Conservation (phyloP, 1,284 basidiomycete genomes). For the Ustilago esculenta region DNA sequence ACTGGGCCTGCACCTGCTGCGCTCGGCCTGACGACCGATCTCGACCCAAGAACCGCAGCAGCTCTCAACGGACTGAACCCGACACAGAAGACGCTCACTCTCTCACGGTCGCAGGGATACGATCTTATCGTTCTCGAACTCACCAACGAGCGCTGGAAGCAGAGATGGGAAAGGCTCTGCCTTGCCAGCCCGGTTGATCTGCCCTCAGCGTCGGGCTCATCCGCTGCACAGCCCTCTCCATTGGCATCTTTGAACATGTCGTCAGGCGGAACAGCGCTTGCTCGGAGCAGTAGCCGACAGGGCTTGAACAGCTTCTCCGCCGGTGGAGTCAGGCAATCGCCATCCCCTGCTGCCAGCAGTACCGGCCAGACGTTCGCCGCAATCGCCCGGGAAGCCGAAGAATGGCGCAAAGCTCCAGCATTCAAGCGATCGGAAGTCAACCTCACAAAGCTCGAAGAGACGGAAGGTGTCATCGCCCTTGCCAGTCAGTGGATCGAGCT, state of each 20-base stretch:
- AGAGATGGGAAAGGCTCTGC: slow-evolving; percentile 89
- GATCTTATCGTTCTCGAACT: slow-evolving; percentile 80
- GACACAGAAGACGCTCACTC: slow-evolving; percentile 31
- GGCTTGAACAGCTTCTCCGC: slow-evolving; percentile 27
- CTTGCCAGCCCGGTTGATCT: slow-evolving; percentile 68
- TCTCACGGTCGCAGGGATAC: slow-evolving; percentile 69
- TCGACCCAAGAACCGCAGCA: slow-evolving; percentile 40
- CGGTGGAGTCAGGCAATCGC: slow-evolving; percentile 12
- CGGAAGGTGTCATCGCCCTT: slow-evolving; percentile 79
- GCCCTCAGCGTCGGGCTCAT: slow-evolving; percentile 11
- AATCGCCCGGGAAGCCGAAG: slow-evolving; percentile 76
- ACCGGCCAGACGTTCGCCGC: slow-evolving; percentile 13
- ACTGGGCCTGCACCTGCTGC: slow-evolving; percentile 52
- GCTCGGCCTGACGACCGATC: slow-evolving; percentile 36
- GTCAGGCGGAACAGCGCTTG: slow-evolving; percentile 24
- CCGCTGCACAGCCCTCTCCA: slow-evolving; percentile 8
- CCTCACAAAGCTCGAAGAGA: slow-evolving; percentile 85
- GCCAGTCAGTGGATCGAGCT: slow-evolving; percentile 94
- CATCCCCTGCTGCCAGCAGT: slow-evolving; percentile 17
- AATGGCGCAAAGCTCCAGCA: slow-evolving; percentile 83
- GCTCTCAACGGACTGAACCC: slow-evolving; percentile 55
- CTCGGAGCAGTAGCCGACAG: slow-evolving; percentile 55
- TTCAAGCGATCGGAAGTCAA: slow-evolving; percentile 88
- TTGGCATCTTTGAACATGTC: slow-evolving; percentile 19
- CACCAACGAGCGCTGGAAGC: slow-evolving; percentile 85